phyloP scores from a whole-genome alignment of 176 grass and related monocot genomes.

The Lolium multiflorum region DNA sequence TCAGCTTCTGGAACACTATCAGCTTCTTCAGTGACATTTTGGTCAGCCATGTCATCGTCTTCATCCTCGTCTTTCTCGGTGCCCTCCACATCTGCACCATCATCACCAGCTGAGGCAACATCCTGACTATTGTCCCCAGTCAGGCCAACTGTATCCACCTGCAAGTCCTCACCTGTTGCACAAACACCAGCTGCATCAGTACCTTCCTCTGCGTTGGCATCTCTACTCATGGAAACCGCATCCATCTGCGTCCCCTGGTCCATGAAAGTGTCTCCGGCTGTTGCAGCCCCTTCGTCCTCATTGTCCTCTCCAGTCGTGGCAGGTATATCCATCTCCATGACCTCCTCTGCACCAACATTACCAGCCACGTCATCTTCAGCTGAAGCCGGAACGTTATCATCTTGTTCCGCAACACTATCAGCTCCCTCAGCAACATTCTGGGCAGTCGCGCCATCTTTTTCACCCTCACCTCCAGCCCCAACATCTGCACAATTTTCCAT shows the following conservation, averaged over 20 bases:
- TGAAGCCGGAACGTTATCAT: constrained; percentile 37
- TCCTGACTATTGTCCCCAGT: constrained; percentile 42
- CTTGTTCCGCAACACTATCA: constrained; percentile 37
- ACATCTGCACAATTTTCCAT: constrained; percentile 26
- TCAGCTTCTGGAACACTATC: constrained; percentile 44
- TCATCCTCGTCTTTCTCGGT: constrained; percentile 49
- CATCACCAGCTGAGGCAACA: constrained; percentile 26
- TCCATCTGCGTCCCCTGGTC: constrained; percentile 36
- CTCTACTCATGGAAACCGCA: constrained; percentile 25
- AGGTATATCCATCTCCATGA: background rate
- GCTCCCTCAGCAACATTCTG: constrained; percentile 34
- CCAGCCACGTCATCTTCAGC: constrained; percentile 29
- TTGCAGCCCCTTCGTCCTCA: background rate
- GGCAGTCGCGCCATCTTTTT: constrained; percentile 28
- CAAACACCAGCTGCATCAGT: constrained; percentile 7
- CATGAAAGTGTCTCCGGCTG: background rate
- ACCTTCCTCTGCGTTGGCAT: constrained; percentile 5
- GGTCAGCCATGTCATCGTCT: constrained; percentile 36
- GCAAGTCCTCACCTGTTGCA: constrained; percentile 30
- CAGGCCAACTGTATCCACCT: constrained; percentile 9
- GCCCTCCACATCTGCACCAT: constrained; percentile 41
- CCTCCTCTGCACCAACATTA: constrained; percentile 49
- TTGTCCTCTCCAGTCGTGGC: background rate
- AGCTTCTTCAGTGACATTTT: constrained; percentile 46
- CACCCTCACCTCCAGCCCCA: constrained; percentile 41